A percentile compares a stretch with the other conserved stretches of the same genome.
phyloP scores from a whole-genome alignment of 306 rosid genomes.

The Vicia villosa region DNA sequence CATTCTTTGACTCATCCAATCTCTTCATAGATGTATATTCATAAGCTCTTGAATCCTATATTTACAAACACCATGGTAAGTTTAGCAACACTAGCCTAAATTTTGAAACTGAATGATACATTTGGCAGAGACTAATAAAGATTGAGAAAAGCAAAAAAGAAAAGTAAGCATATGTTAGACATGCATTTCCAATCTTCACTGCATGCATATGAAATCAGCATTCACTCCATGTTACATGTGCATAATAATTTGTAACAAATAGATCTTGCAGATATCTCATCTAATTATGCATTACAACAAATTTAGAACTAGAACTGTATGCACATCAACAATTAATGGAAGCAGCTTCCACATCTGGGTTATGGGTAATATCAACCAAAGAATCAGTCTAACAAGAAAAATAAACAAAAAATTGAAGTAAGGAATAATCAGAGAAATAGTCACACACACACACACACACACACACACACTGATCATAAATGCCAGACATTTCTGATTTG shows the following conservation, averaged over 20 bases:
- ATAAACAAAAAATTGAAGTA: neutral
- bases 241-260: conserved; percentile 26
- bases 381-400: neutral
- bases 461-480: neutral
- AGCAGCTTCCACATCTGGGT: neutral
- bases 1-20: conserved; percentile 76
- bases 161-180: neutral
- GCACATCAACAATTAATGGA: conserved; percentile 3
- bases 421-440: neutral
- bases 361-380: conserved; percentile 3
- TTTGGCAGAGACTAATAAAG: neutral
- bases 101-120: conserved; percentile 13
- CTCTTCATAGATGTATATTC: conserved; percentile 82
- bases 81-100: conserved; percentile 17
- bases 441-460: conserved; percentile 2
- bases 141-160: conserved; percentile 10
- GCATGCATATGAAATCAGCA: neutral
- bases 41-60: conserved; percentile 58
- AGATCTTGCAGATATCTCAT: conserved; percentile 20
- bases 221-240: conserved; percentile 4
- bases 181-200: conserved; percentile 26
- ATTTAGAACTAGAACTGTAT: conserved; percentile 14
- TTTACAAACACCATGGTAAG: conserved; percentile 27
- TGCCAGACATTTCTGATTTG: conserved; percentile 16
- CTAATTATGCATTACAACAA: neutral